Evolutionary conservation across 176 grass and related monocot species (phyloP).

Genomic region (Carex parvula): DNA sequence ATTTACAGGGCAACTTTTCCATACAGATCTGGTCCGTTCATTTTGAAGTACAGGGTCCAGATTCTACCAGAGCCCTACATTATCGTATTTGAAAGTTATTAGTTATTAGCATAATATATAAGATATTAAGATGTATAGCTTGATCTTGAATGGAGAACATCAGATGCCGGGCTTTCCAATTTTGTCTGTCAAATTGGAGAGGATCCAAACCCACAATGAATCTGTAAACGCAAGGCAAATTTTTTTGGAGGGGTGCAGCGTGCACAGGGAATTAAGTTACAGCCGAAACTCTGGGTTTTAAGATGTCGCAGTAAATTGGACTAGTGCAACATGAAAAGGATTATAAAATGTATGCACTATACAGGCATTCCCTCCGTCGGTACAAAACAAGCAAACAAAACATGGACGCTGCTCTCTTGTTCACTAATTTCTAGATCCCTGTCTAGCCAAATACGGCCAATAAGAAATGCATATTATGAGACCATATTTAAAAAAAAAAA

Average conservation of each 20-base stretch:
- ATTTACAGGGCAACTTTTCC: too few relatives aligned
- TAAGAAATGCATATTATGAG: background rate
- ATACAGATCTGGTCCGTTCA: background rate
- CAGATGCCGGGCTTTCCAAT: background rate
- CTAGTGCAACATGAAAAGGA: too few relatives aligned
- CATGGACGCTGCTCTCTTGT: background rate
- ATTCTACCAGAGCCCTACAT: too few relatives aligned
- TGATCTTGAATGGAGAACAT: background rate
- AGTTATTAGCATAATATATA: background rate
- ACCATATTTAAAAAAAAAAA: too few relatives aligned
- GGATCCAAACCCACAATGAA: background rate
- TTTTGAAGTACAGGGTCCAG: background rate
- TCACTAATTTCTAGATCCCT: background rate
- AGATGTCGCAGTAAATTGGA: too few relatives aligned
- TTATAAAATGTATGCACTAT: too few relatives aligned
- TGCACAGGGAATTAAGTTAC: too few relatives aligned
- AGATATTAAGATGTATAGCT: background rate
- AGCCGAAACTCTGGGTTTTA: too few relatives aligned
- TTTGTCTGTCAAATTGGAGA: background rate
- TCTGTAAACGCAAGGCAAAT: background rate
- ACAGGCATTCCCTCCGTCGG: background rate
- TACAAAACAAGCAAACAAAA: conserved; percentile 5
- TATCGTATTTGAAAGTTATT: too few relatives aligned
- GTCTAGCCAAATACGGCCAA: background rate
- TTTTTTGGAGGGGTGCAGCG: too few relatives aligned